Base-by-base conservation (phyloP, 2,329 filamentous ascomycete species). In the Orbilia ellipsospora region DNA sequence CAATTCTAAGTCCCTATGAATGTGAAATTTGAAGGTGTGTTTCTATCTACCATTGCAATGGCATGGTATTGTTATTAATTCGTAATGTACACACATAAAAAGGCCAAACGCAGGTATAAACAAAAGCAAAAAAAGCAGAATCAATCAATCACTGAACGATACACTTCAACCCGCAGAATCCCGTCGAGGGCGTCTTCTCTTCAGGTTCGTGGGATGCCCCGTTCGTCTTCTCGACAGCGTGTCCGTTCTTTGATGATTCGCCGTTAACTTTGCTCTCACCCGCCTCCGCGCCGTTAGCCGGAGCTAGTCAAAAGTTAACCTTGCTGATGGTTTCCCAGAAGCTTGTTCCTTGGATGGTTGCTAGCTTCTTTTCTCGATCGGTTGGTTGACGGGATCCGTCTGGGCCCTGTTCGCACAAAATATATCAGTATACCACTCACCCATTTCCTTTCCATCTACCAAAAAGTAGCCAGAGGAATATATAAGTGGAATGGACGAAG, bases 351-450 rank as follows among this genome's bases (percentile, higher is more conserved):
- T 99, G 95, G 79, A 87, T 87, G 77, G 86, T 87, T 74, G 95
- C 95, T 77, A 98, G 82, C 83, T 91, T 86, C 77, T 96, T 85
- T 86, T 99, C 95, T 79, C 88, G 86, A 7, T 85, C 82, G 15
- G 86, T 85, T 59, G 95, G 95, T 86, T 94, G 90, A 81, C 95
- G 90, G 73, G 90, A 92, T 80, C 95, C 95, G 80, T 97, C 93
- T 74, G 82, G 86, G 77, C 82, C 85, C 86, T 87, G 70, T 40
- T 44, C 13, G 23, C 23, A 23, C 20, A 28, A 51, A 28, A 18
- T 45, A 57, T 18, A 42, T 73, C 57, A 73, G 69, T 8, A 26
- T 4, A 26, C n/a, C 1, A 23, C 26, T 50, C 31, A 36, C 31
- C 31, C 8, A 7, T 6, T 36, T 36, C 31, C 31, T 6, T 36